These are phyloP conservation scores for Picochlorum sp. DNA, from an alignment of 139 green algal species.

Conservation along the genomic window DNA sequence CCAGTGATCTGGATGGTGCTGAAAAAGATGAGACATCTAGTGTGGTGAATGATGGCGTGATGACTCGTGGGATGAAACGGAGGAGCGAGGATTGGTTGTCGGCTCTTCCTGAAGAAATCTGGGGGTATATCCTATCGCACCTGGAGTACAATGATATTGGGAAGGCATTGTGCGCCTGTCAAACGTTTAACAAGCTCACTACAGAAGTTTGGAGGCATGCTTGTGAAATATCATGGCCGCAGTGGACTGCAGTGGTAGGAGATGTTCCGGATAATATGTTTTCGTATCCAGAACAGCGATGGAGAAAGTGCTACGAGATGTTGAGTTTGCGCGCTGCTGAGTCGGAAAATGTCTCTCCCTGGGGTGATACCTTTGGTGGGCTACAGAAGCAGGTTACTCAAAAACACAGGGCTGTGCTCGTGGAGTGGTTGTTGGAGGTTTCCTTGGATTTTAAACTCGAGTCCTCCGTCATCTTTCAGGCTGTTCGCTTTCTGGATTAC, in stretches of 20 bases:
- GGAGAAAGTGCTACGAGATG: conserved; percentile 40
- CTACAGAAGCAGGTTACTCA: conserved; percentile 29
- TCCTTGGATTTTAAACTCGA: conserved; percentile 53
- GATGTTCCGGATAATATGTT: not conserved
- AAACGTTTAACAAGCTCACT: conserved; percentile 7
- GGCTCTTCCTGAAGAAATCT: conserved; percentile 21
- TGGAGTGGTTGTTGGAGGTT: conserved; percentile 50
- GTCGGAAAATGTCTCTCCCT: conserved; percentile 8
- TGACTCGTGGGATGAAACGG: not conserved
- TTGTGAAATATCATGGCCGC: conserved; percentile 35
- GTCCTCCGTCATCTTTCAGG: conserved; percentile 45
- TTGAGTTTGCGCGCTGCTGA: conserved; percentile 34
- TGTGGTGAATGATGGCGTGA: not conserved
- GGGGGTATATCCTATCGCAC: conserved; percentile 25
- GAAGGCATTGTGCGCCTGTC: conserved; percentile 23
- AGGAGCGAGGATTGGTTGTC: not conserved
- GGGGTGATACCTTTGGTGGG: conserved; percentile 13
- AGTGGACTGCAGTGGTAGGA: conserved; percentile 22
- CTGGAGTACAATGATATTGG: conserved; percentile 24
- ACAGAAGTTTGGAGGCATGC: conserved; percentile 27
- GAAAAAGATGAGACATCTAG: not conserved
- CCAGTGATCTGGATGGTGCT: no score
- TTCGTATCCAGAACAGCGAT: conserved; percentile 17
- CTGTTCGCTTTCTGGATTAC: conserved; percentile 47
- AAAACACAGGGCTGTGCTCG: conserved; percentile 31